phyloP scores from a whole-genome alignment of 441 rosid species.

The Syzygium malaccense region DNA sequence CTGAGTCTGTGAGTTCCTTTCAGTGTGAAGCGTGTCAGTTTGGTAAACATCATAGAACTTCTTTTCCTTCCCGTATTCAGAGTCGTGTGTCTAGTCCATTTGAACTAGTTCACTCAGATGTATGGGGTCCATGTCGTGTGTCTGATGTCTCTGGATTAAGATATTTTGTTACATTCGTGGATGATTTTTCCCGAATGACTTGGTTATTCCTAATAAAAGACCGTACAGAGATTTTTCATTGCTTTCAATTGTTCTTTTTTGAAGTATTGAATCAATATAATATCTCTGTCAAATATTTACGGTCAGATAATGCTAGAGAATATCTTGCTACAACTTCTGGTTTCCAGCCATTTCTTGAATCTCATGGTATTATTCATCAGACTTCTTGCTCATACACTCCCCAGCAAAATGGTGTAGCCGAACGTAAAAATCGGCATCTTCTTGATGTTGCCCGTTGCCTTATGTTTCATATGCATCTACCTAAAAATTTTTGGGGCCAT shows the following conservation, averaged over 20 bases:
- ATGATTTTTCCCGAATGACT: not conserved
- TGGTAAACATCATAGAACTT: not conserved
- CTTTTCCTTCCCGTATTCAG: not conserved
- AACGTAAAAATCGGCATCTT: not conserved
- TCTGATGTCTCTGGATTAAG: not conserved
- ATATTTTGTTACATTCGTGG: not conserved
- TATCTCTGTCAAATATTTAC: too few relatives aligned
- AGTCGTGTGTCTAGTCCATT: not conserved
- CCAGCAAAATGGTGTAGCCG: not conserved
- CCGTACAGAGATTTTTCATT: not conserved
- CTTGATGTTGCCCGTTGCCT: not conserved
- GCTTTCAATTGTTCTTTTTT: too few relatives aligned
- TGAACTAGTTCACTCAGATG: not conserved
- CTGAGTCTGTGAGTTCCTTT: not conserved
- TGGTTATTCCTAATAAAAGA: not conserved
- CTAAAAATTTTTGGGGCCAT: not conserved
- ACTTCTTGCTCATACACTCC: not conserved
- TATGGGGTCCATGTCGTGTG: not conserved
- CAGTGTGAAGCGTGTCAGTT: not conserved
- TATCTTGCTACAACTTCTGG: too few relatives aligned
- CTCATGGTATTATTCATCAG: too few relatives aligned
- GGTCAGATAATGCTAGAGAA: too few relatives aligned
- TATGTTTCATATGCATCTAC: not conserved
- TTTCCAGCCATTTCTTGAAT: too few relatives aligned
- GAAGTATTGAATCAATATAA: too few relatives aligned